Evolutionary conservation across 176 grass and related monocot genomes (phyloP).

Genomic region (Saccharum officinarum): DNA sequence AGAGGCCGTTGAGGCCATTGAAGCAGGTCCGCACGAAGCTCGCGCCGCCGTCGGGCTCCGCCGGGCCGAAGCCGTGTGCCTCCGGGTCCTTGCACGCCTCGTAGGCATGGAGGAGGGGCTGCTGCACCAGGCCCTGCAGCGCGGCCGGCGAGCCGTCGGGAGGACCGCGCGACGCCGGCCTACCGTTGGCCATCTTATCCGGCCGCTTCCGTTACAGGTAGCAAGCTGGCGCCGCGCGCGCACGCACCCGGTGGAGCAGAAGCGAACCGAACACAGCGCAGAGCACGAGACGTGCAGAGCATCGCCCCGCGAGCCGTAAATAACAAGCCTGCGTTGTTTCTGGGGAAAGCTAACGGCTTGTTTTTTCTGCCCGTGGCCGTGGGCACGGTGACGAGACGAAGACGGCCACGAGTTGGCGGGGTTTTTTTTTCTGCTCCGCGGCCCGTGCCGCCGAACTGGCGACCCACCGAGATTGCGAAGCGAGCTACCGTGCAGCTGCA

Average conservation of each 20-base stretch:
- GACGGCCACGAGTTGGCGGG: background rate
- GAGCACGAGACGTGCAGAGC: background rate
- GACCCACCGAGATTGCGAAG: background rate
- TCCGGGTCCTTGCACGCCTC: slow-evolving; percentile 29
- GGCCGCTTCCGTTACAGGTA: background rate
- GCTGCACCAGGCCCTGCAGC: background rate
- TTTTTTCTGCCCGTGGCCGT: background rate
- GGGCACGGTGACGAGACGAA: background rate
- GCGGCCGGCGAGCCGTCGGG: background rate
- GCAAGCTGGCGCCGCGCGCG: background rate
- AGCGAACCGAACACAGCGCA: background rate
- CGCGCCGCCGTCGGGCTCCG: slow-evolving; percentile 31
- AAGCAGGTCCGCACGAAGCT: slow-evolving; percentile 69
- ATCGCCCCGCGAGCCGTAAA: background rate
- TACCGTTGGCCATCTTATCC: slow-evolving; percentile 30
- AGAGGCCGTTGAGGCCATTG: slow-evolving; percentile 85
- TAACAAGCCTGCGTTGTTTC: background rate
- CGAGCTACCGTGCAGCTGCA: background rate
- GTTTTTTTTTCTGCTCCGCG: background rate
- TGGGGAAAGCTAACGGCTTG: background rate
- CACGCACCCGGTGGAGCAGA: background rate
- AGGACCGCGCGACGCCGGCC: background rate
- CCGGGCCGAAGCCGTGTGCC: slow-evolving; percentile 26
- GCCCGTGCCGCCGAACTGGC: background rate
- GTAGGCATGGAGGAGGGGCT: slow-evolving; percentile 41